phyloP scores from a whole-genome alignment of 768 basidiomycete species.

The Xerocomus potaroensis region DNA sequence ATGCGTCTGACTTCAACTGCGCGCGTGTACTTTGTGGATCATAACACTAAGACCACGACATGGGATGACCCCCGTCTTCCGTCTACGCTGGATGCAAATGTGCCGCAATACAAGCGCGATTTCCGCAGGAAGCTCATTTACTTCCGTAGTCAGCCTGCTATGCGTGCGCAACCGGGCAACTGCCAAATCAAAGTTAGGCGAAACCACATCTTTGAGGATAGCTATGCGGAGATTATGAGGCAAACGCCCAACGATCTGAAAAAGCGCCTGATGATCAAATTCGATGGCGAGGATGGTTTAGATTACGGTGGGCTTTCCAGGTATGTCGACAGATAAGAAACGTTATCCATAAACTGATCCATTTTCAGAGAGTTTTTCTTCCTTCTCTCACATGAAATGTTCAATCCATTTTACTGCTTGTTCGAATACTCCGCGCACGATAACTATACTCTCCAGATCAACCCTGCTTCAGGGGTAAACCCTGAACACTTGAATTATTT shows the following conservation, averaged over 20 bases:
- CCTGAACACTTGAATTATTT: constrained; percentile 99
- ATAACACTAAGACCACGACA: constrained; percentile 99
- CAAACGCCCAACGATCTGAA: constrained; percentile 98
- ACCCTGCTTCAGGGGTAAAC: constrained; percentile 96
- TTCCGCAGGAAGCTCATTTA: constrained; percentile 99
- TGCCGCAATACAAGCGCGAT: constrained; percentile 99
- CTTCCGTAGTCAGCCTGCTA: constrained; percentile 97
- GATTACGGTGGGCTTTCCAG: constrained; percentile 98
- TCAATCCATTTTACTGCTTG: constrained; percentile 99
- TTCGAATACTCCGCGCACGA: constrained; percentile 99
- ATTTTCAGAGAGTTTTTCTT: constrained; percentile 94
- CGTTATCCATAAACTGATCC: constrained; percentile 7
- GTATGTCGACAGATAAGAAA: constrained; percentile 42
- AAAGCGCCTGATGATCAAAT: constrained; percentile 99
- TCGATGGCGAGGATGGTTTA: constrained; percentile 97
- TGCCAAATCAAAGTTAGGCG: constrained; percentile 98
- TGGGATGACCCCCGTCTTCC: constrained; percentile 99
- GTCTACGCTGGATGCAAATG: constrained; percentile 91
- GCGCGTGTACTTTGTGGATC: constrained; percentile 98
- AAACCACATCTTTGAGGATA: constrained; percentile 98
- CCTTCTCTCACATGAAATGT: constrained; percentile 99
- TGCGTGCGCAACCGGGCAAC: constrained; percentile 97
- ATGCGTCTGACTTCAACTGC: constrained; percentile 99
- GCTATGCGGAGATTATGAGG: constrained; percentile 99
- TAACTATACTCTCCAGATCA: constrained; percentile 99